phyloP scores from a whole-genome alignment of 2,329 filamentous ascomycete species.

The Phialocephala subalpina region DNA sequence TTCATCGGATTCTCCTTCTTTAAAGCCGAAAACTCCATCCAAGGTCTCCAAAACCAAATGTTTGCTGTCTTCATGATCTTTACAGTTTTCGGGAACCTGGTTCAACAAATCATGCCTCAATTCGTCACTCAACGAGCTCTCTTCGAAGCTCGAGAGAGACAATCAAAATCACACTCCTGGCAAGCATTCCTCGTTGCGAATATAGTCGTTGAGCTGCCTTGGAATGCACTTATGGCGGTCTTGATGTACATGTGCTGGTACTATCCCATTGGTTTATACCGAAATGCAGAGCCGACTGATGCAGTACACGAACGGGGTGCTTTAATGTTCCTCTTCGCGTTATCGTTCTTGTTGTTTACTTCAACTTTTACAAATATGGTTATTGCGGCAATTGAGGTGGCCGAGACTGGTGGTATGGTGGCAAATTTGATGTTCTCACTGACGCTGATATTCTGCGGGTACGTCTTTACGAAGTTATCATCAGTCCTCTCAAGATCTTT shows the following conservation, averaged over 20 bases:
- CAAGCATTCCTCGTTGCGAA: constrained; percentile 73
- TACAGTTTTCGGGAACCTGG: constrained; percentile 76
- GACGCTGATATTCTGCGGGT: constrained; percentile 74
- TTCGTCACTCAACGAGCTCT: constrained; percentile 62
- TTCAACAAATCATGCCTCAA: constrained; percentile 79
- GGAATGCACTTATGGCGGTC: constrained; percentile 76
- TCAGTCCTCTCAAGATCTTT: too few species aligned
- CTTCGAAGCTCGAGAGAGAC: constrained; percentile 76
- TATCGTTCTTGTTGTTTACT: constrained; percentile 80
- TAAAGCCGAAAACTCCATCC: constrained; percentile 62
- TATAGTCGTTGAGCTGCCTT: constrained; percentile 85
- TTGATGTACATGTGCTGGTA: constrained; percentile 86
- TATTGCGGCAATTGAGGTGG: constrained; percentile 78
- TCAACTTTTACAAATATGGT: constrained; percentile 83
- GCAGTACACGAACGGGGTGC: constrained; percentile 73
- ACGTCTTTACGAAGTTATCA: constrained; percentile 8
- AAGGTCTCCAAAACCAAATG: constrained; percentile 75
- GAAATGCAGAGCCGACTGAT: constrained; percentile 69
- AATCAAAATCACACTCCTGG: constrained; percentile 81
- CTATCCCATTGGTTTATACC: constrained; percentile 78
- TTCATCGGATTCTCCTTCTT: constrained; percentile 81
- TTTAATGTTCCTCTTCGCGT: constrained; percentile 81
- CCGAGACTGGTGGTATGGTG: constrained; percentile 79
- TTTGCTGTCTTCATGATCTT: constrained; percentile 82
- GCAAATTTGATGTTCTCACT: constrained; percentile 80